Evolutionary conservation across 305 asterid species (phyloP), one percentile per base, ranked within the genome.

Genomic region (Plantago lanceolata): DNA sequence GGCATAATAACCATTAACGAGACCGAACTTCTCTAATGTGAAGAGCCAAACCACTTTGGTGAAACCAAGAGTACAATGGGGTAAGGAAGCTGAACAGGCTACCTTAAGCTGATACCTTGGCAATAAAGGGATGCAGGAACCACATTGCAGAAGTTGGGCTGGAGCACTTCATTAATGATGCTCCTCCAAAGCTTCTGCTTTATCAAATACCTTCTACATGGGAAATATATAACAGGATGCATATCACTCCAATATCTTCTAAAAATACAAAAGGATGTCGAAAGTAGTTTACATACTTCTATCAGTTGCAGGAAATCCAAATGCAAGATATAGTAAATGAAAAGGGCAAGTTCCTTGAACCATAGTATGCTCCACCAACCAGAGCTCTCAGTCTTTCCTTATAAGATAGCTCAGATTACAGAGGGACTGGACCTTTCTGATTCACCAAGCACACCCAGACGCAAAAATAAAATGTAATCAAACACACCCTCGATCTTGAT

Each of bases 241-340:
- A 40, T 40, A 40, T 15, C 45, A 35, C 24, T 58, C 52, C 28
- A 44, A 43, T 59, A 35, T 63, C 53, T 40, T 65, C 57, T 45
- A 31, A 57, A 48, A 28, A 65, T 57, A 14, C 6, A 60, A 66
- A 48, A 51, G 51, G 57, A 69, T 58, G 76, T 66, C 31, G 37
- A 61, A 63, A 75, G 75, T 70, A 37, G 65, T 72, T 71, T 72
- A 72, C 79, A 69, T 66, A 71, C 74, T 70, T 58, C 48, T 62
- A 65, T 67, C 70, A 35, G 59, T 59, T 59, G 70, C 52, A 49
- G 50, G 31, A 60, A 63, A 75, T 60, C 72, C 72, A 78, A 79
- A 64, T 37, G 24, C 68, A 80, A 70, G 82, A 49, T 71, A 76
- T 68, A 73, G 63, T 43, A 52, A 63, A 65, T 64, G 54, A 64